Evolutionary conservation across 768 basidiomycete species (phyloP).

Genomic region (Panaeolus papilionaceus): DNA sequence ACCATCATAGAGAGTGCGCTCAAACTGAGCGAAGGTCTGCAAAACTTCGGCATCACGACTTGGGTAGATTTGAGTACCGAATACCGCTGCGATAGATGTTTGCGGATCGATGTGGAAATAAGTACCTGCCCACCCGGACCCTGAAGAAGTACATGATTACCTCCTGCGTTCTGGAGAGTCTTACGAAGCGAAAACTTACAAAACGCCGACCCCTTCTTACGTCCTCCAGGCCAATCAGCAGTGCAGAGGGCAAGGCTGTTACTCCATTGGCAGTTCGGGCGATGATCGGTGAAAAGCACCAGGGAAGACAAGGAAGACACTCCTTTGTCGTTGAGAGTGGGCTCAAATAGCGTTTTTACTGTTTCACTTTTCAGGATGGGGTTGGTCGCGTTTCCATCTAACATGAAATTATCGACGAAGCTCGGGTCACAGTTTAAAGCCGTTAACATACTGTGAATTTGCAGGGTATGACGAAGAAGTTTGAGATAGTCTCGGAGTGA

Average conservation of each 20-base stretch:
- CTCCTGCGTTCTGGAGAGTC: neutral
- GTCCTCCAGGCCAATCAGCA: constrained; percentile 34
- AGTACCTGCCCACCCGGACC: constrained; percentile 39
- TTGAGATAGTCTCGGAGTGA: constrained; percentile 38
- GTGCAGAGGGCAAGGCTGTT: constrained; percentile 34
- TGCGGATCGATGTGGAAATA: constrained; percentile 38
- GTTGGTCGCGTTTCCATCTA: constrained; percentile 22
- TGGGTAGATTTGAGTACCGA: constrained; percentile 38
- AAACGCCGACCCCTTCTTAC: constrained; percentile 38
- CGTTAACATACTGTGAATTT: constrained; percentile 30
- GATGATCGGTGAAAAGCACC: constrained; percentile 21
- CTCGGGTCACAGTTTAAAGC: constrained; percentile 15
- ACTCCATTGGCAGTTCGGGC: constrained; percentile 32
- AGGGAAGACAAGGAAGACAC: neutral
- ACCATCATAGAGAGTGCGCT: constrained; percentile 28
- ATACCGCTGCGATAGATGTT: constrained; percentile 36
- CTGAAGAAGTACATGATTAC: constrained; percentile 21
- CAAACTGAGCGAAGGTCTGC: constrained; percentile 31
- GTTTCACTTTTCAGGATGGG: constrained; percentile 28
- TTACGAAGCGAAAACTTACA: constrained; percentile 31
- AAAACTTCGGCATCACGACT: constrained; percentile 30
- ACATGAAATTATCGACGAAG: neutral
- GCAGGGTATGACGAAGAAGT: constrained; percentile 38
- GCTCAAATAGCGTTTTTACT: constrained; percentile 28
- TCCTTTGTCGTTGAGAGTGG: constrained; percentile 17